Conservation (phyloP, 257 asterid species). For the Scutellaria minor region DNA sequence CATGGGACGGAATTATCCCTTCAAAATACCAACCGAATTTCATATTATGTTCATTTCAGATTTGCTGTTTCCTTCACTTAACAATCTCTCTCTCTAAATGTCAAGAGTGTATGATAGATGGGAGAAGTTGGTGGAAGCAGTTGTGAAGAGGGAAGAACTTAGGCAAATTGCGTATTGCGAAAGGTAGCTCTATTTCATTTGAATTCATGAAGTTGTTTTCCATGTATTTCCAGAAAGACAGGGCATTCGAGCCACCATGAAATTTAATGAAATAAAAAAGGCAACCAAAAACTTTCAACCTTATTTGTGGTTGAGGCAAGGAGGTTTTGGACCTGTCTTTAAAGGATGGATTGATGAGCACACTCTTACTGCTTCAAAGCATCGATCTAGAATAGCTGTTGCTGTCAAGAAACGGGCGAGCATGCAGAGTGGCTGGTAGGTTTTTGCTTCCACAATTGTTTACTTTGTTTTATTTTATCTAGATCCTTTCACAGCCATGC, state of each 20-base stretch:
- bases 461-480: no score
- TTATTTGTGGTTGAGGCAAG: no score
- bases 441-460: not conserved
- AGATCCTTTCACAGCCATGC: not conserved
- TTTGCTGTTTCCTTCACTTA: no score
- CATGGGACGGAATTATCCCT: no score
- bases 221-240: not conserved
- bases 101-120: conserved; percentile 7
- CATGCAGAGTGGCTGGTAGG: conserved; percentile 32
- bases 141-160: conserved; percentile 25
- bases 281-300: conserved; percentile 29
- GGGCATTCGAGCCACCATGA: not conserved
- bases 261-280: conserved; percentile 21
- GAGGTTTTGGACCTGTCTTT: not conserved
- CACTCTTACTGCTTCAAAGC: conserved; percentile 9
- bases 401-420: conserved; percentile 21
- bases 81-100: not conserved
- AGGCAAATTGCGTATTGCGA: conserved; percentile 14
- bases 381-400: conserved; percentile 23
- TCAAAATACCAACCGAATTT: no score
- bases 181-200: not conserved
- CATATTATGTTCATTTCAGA: no score
- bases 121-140: conserved; percentile 27
- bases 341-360: conserved; percentile 25
- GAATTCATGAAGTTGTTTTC: not conserved